Evolutionary conservation across 163 green algal genomes (phyloP).

Genomic region (Scenedesmus sp.): DNA sequence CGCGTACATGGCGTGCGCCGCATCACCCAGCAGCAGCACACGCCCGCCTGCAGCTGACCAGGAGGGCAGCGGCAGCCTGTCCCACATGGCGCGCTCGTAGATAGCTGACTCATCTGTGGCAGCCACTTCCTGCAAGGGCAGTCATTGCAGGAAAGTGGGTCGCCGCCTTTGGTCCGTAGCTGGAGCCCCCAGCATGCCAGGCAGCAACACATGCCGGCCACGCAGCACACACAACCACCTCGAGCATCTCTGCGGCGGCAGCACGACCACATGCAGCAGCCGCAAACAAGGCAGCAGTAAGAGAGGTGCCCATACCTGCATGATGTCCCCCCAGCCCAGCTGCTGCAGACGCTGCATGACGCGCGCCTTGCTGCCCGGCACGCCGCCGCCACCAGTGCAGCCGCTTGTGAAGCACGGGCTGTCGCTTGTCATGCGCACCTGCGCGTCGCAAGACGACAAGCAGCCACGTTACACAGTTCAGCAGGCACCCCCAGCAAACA

Average conservation of each 20-base stretch:
- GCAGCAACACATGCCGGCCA: neutral
- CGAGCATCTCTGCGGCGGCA: neutral
- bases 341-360: constrained; percentile 53
- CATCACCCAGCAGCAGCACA: constrained; percentile 61
- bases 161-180: neutral
- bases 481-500: neutral
- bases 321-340: constrained; percentile 32
- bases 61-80: constrained; percentile 55
- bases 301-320: neutral
- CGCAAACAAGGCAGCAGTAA: neutral
- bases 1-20: constrained; percentile 63
- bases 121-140: constrained; percentile 37
- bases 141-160: neutral
- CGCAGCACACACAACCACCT: neutral
- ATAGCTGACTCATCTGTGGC: constrained; percentile 59
- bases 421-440: constrained; percentile 49
- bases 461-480: neutral
- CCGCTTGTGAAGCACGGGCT: constrained; percentile 57
- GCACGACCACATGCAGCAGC: neutral
- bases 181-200: neutral
- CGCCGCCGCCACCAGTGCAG: constrained; percentile 43
- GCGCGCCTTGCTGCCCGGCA: constrained; percentile 65
- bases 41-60: constrained; percentile 30
- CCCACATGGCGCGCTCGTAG: constrained; percentile 67
- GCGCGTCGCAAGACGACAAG: neutral